Evolutionary conservation across 345 rosid species (phyloP), one percentile per base, ranked within the genome.

Genomic region (Pistacia integerrima): DNA sequence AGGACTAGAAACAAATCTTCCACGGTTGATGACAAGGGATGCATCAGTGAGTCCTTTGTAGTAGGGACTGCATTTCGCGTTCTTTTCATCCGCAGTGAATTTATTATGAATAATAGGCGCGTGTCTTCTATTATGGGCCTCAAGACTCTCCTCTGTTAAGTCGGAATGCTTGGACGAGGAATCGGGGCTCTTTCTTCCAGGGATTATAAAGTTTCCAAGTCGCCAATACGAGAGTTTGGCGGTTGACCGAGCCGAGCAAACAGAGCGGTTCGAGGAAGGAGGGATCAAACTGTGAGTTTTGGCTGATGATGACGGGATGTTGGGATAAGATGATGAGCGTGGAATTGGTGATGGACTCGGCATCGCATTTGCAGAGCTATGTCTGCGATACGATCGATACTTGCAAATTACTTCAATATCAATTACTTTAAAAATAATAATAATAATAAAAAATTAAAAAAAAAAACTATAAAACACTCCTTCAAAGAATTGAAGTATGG

Each of bases 11-110:
- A 67, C 35, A 12, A 28, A n/a, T 55, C 18, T 80, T 28, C 75
- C 78, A 0, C 81, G 77, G 33, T 64, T 80, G 48, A 81, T 59
- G 20, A 67, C 67, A 8, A 86, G 90, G 49, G 91, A 78, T 5
- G 80, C 72, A 76, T 89, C 85, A 3, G 85, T 83, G 35, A 85
- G 86, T 13, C 88, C 93, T 62, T 80, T 87, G 64, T 84, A 87
- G 75, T 89, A 89, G 5, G 93, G 93, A 55, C 93, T 89, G 74
- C 89, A 85, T 56, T 75, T 77, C 9, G 68, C 60, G 64, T 84
- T 79, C 82, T 60, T 79, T 33, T 30, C 65, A 16, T 63, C 55
- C 11, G 11, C 36, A 5, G 48, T 4, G 14, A 7, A 2, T 41
- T 44, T 66, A 41, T 46, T 25, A 25, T 73, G 46, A 59, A 66